Evolutionary conservation across 108 stramenopile species (phyloP).

Genomic region (Fragilaria crotonensis): DNA sequence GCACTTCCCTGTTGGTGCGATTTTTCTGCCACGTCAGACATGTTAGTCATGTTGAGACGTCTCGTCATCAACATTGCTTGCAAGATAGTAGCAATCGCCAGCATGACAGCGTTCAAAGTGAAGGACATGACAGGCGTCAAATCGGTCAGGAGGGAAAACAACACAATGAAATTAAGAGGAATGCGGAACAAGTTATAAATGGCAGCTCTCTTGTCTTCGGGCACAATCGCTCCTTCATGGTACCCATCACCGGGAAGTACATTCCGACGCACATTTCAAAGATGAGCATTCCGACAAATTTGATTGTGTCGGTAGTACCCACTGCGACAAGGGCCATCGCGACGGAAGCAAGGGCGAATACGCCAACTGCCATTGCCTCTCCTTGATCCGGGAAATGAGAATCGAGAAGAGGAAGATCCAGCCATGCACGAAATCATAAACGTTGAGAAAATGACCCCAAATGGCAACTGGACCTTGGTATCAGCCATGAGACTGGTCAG

Average conservation of each 20-base stretch:
- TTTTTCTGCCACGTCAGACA: not conserved
- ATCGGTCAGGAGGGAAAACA: conserved; percentile 80
- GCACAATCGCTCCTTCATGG: conserved; percentile 92
- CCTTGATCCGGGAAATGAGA: conserved; percentile 50
- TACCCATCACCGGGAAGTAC: conserved; percentile 94
- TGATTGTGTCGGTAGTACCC: conserved; percentile 41
- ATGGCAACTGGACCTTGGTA: conserved; percentile 54
- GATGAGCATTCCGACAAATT: conserved; percentile 80
- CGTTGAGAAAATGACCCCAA: conserved; percentile 90
- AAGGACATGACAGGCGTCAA: conserved; percentile 60
- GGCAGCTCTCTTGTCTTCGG: conserved; percentile 87
- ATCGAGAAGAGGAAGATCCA: conserved; percentile 81
- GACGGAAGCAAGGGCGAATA: conserved; percentile 54
- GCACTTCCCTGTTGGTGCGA: not conserved
- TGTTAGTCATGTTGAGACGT: conserved; percentile 10
- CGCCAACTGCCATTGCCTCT: conserved; percentile 51
- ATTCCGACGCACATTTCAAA: conserved; percentile 96
- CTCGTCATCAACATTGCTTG: conserved; percentile 49
- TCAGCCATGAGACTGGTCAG: conserved; percentile 46
- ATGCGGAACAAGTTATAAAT: conserved; percentile 94
- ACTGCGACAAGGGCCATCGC: conserved; percentile 60
- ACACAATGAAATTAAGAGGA: conserved; percentile 92
- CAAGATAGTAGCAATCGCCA: conserved; percentile 48
- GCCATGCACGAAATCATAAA: conserved; percentile 96
- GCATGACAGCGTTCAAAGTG: conserved; percentile 50